Evolutionary conservation across 176 grass and related monocot species (phyloP), one percentile per base, ranked within the genome.

Genomic region (Typha latifolia): DNA sequence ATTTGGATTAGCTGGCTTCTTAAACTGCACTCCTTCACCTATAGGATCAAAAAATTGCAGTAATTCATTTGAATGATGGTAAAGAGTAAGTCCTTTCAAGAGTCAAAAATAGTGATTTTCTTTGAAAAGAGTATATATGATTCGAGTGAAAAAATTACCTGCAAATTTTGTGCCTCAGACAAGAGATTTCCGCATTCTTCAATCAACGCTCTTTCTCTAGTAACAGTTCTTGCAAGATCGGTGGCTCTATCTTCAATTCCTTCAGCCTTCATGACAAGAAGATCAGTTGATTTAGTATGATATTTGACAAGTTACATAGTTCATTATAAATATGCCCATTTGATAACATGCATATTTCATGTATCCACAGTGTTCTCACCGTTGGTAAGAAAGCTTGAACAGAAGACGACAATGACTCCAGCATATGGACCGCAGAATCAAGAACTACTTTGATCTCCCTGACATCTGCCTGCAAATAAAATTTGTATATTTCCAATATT

Each of bases 171-270:
- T 43, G 82, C 78, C 65, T 82, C 65, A 22, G 84, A 85, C 50
- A 97, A 69, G 24, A 92, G 67, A 84, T 92, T 90, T 26, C 88
- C 85, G 15, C 85, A 90, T 23, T 92, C 88, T 67, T 90, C 88
- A 65, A 87, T 74, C 15, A 78, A 75, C 29, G 62, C 24, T 74
- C 72, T 86, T 75, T 96, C 84, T 12, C 63, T 78, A 32, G 56
- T 62, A 5, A 86, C 48, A 68, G 80, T 63, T 71, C 85, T 80
- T 0, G 88, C 85, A 12, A 97, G 63, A 34, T 84, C 80, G n/a
- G 52, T 65, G 23, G 85, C 72, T 62, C 49, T 66, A 18, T 48
- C 63, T 9, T 92, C 75, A 62, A 89, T 62, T 62, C 87, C 78
- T 80, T 78, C 69, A 34, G 84, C 78, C 88, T 97, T 51, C n/a